Conservation (phyloP, 352 stramenopile genomes). For the Phytophthora litchii region DNA sequence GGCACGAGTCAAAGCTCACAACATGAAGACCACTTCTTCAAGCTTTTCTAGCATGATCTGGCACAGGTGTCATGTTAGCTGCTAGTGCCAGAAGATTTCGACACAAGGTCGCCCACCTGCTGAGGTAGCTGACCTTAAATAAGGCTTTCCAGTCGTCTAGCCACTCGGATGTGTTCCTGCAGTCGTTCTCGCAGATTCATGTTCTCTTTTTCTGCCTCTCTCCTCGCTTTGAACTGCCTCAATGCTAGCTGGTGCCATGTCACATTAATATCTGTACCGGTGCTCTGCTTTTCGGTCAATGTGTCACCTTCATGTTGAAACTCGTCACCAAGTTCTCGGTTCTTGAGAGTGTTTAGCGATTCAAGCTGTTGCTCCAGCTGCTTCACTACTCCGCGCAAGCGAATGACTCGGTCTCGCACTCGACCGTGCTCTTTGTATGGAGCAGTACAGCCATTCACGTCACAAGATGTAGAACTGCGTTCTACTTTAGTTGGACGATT, state of each 20-base stretch:
- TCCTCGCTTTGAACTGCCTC: conserved; percentile 13
- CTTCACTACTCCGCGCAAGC: conserved; percentile 22
- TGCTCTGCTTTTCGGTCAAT: not conserved
- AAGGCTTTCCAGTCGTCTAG: conserved; percentile 31
- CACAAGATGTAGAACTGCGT: not conserved
- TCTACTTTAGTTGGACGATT: not conserved
- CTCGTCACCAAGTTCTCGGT: not conserved
- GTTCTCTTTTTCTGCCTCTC: conserved; percentile 39
- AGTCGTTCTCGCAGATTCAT: conserved; percentile 26
- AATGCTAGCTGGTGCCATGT: conserved; percentile 16
- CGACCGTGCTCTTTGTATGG: conserved; percentile 17
- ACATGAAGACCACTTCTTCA: not conserved
- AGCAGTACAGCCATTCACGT: not conserved
- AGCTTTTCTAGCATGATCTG: not conserved
- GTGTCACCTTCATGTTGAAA: not conserved
- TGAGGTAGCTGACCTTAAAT: conserved; percentile 4
- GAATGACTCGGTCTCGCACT: conserved; percentile 35
- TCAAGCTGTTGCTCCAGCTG: conserved; percentile 24
- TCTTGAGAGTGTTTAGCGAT: not conserved
- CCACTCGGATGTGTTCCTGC: conserved; percentile 40
- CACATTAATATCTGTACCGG: not conserved
- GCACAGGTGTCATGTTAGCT: not conserved
- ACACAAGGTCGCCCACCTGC: not conserved
- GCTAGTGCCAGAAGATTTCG: not conserved
- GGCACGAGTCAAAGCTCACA: no score